A percentile compares a stretch with the other conserved stretches of the same genome.
phyloP scores from a whole-genome alignment of 2,329 filamentous ascomycete genomes.

The Botrytis porri region DNA sequence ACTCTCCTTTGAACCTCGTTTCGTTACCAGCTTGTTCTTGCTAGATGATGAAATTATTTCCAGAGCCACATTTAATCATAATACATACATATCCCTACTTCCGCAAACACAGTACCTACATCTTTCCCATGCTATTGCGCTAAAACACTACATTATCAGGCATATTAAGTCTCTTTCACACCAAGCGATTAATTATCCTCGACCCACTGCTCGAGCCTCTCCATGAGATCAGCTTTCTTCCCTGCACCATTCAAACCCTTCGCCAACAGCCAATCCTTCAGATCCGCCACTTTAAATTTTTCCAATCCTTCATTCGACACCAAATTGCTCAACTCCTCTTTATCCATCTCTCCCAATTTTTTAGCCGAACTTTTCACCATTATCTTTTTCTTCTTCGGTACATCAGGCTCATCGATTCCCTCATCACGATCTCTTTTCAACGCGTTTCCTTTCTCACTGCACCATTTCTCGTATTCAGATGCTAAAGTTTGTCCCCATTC shows the following conservation, averaged over 20 bases:
- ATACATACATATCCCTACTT: not conserved
- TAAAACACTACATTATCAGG: not conserved
- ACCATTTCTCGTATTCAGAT: constrained; percentile 38
- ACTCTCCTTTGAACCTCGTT: no score
- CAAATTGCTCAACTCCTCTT: constrained; percentile 12
- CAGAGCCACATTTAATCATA: not conserved
- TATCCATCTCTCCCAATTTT: constrained; percentile 13
- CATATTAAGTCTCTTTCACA: not conserved
- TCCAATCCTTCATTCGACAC: constrained; percentile 11
- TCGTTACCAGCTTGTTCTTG: not conserved
- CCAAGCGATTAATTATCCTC: not conserved
- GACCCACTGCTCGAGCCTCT: constrained; percentile 14
- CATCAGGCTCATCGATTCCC: not conserved
- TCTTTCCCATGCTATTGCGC: not conserved
- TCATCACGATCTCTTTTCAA: constrained; percentile 9
- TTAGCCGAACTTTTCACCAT: constrained; percentile 8
- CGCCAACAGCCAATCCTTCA: constrained; percentile 14
- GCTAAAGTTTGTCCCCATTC: constrained; percentile 73
- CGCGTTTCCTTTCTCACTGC: not conserved
- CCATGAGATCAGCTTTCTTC: constrained; percentile 15
- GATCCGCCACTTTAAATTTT: constrained; percentile 15
- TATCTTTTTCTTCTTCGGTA: not conserved
- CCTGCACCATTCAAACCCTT: constrained; percentile 5
- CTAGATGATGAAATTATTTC: not conserved
- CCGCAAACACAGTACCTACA: not conserved